A percentile compares a stretch with the other conserved stretches of the same genome.
Evolutionary conservation across 306 rosid species (phyloP).

Genomic region (Argentina anserina): DNA sequence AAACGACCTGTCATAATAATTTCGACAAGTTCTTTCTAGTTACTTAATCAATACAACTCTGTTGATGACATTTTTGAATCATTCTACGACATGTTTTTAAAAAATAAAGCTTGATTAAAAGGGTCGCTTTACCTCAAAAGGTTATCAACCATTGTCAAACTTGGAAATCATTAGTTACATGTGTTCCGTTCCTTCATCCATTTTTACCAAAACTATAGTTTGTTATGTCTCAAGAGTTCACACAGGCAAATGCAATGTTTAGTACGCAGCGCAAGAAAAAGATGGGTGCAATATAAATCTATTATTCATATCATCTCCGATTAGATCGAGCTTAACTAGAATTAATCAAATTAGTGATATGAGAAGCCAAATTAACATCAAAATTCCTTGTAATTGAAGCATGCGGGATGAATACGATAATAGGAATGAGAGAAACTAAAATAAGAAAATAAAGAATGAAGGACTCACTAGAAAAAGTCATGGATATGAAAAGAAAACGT

Average conservation of each 20-base stretch:
- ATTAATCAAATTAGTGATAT: neutral
- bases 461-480: neutral
- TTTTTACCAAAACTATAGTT: neutral
- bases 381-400: neutral
- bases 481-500: slow-evolving; percentile 14
- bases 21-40: neutral
- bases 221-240: neutral
- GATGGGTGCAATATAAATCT: neutral
- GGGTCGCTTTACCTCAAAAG: neutral
- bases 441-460: neutral
- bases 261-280: neutral
- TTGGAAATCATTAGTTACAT: neutral
- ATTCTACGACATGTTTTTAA: neutral
- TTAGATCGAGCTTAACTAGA: neutral
- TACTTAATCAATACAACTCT: too few relatives aligned
- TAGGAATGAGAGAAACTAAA: neutral
- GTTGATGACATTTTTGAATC: neutral
- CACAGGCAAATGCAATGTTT: too few relatives aligned
- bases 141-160: neutral
- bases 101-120: neutral
- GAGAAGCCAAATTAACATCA: neutral
- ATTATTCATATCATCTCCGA: neutral
- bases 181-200: neutral
- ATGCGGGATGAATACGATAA: neutral
- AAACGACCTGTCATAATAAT: too few relatives aligned